These are phyloP conservation scores for Musa balbisiana DNA, from an alignment of 202 grass and related monocot species.

Conservation along the genomic window DNA sequence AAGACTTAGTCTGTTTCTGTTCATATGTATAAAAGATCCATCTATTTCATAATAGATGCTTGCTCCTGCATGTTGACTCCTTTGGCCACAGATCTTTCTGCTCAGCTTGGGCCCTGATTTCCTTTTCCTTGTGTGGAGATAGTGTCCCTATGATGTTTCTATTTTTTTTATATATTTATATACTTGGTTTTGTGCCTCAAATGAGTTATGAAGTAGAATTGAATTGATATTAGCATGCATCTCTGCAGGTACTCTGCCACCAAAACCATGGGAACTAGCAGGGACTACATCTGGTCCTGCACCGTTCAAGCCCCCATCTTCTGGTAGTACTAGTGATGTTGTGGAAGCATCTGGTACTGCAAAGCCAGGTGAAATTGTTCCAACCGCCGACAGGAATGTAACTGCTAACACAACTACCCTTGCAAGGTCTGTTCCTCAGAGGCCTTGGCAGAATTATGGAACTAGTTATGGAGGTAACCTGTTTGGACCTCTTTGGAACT, in stretches of 20 bases:
- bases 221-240: not conserved
- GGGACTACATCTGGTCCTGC: constrained; percentile 42
- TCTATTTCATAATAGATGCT: too few species aligned
- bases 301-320: constrained; percentile 70
- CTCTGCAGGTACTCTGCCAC: constrained; percentile 45
- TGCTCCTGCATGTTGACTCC: too few species aligned
- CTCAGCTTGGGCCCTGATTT: too few species aligned
- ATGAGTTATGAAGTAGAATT: not conserved
- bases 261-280: constrained; percentile 77
- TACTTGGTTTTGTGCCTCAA: not conserved
- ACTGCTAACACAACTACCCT: constrained; percentile 33
- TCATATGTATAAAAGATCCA: too few species aligned
- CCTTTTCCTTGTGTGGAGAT: too few species aligned
- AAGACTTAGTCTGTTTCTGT: too few species aligned
- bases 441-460: constrained; percentile 80
- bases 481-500: not conserved
- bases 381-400: constrained; percentile 27
- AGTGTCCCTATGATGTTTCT: too few species aligned
- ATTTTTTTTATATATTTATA: not conserved
- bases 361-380: constrained; percentile 63
- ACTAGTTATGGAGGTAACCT: constrained; percentile 57
- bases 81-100: too few species aligned
- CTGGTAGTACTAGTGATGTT: constrained; percentile 71
- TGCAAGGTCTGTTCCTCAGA: constrained; percentile 46
- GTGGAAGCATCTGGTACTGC: constrained; percentile 80